Conservation (phyloP, 768 basidiomycete species). For the Cytidiella melzeri region DNA sequence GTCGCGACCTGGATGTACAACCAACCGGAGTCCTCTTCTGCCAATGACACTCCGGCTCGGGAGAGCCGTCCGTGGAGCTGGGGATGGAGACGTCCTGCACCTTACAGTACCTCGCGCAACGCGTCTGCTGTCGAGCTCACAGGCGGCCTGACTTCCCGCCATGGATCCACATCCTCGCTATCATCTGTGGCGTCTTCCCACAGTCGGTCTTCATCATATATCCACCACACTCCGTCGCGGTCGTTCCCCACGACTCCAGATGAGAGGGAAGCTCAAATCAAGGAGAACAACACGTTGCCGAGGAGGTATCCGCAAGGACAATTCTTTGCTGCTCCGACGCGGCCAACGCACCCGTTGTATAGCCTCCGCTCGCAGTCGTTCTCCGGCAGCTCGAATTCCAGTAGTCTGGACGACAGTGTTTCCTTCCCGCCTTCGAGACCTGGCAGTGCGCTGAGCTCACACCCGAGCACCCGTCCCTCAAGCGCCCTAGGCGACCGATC, state of each 20-base stretch:
- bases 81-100: conserved; percentile 16
- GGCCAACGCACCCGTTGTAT: conserved; percentile 14
- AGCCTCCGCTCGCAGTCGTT: conserved; percentile 19
- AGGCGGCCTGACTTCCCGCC: conserved; percentile 21
- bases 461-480: conserved; percentile 15
- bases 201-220: not conserved
- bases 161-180: conserved; percentile 24
- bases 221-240: conserved; percentile 8
- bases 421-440: conserved; percentile 14
- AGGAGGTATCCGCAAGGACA: conserved; percentile 15
- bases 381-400: conserved; percentile 3
- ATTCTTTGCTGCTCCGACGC: conserved; percentile 16
- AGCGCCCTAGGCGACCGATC: conserved; percentile 15
- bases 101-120: conserved; percentile 13
- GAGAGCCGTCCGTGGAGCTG: conserved; percentile 17
- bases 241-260: conserved; percentile 21
- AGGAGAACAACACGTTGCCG: conserved; percentile 18
- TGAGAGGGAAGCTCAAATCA: conserved; percentile 20
- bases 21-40: conserved; percentile 38
- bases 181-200: conserved; percentile 18
- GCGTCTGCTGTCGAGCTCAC: conserved; percentile 21
- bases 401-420: conserved; percentile 7
- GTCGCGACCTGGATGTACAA: conserved; percentile 92
- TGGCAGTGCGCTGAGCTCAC: conserved; percentile 17
- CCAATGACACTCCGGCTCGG: not conserved